Evolutionary conservation across 2,329 filamentous ascomycete genomes (phyloP).

Genomic region (Paracoccidioides brasiliensis): DNA sequence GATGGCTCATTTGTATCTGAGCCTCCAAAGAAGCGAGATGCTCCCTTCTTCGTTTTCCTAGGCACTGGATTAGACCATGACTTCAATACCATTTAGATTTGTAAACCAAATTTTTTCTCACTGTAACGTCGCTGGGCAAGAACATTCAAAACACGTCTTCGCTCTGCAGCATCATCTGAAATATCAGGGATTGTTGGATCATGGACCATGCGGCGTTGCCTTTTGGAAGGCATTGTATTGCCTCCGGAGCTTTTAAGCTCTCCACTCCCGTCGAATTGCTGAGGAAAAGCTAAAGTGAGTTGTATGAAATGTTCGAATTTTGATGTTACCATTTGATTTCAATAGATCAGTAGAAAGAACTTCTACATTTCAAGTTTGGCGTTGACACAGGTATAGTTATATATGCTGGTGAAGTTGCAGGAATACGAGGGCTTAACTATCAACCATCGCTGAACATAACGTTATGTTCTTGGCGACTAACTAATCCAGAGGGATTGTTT

Average conservation of each 20-base stretch:
- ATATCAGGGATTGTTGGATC: conserved; percentile 35
- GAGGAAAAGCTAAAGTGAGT: no score
- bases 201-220: conserved; percentile 10
- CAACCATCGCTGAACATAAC: not conserved
- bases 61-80: not conserved
- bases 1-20: conserved; percentile 4
- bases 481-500: not conserved
- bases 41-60: conserved; percentile 17
- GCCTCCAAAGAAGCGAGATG: conserved; percentile 17
- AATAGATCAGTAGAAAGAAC: no score
- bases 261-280: no score
- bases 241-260: no score
- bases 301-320: no score
- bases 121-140: conserved; percentile 42
- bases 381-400: not conserved
- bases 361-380: not conserved
- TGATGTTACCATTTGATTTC: no score
- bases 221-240: conserved; percentile 4
- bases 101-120: conserved; percentile 14
- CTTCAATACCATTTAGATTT: not conserved
- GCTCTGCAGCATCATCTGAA: conserved; percentile 38
- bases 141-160: conserved; percentile 42
- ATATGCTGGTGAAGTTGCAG: not conserved
- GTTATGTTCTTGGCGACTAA: not conserved
- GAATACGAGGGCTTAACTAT: not conserved